Base-by-base conservation (phyloP, 2,329 filamentous ascomycete species). In the Sporothrix pallida region DNA sequence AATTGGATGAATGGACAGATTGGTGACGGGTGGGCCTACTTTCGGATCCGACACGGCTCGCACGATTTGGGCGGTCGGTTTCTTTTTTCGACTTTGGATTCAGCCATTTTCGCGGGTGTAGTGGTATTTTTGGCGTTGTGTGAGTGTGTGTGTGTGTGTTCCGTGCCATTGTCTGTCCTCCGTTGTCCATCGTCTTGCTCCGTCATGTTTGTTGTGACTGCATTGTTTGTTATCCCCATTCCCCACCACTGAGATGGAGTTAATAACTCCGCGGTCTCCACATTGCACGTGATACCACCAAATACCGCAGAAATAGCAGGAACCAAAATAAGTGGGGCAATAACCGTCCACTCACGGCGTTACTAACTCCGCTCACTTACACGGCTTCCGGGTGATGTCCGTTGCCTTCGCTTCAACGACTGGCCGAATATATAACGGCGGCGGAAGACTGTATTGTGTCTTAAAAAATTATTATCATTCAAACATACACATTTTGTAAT, bases 61-160 rank as follows among this genome's bases (percentile, higher is more conserved):
- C 81, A 82, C 0, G 80, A 82, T 15, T 79, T 78, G 2, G 81
- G 81, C 8, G 79, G 80, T 7, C 81, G 75, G 20, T 81, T 81
- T 4, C 81, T 76, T 72, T 82, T 82, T 68, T 82, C 81, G 2
- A 78, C 68, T 31, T 76, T 79, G 2, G 54, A n/a, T 6, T 74
- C 70, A 2, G 10, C 42, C 70, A 70, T 71, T 4, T 15, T 70
- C 23, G 7, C 10, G 8, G 15, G 13, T 37, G 9, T 12, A 17
- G 1, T n/a, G 63, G 9, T 26, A 10, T 26, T 56, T 12, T 10
- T 3, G 10, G n/a, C 31, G 20, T 26, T 12, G 52, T 56, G n/a
- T 37, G 31, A 2, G 31, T 37, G 31, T 37, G 31, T 37, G 31
- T 7, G 31, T 7, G 31, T 37, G 31, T 37, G 31, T 37, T 37